Conservation (phyloP, 108 stramenopile genomes). For the Schizochytrium sp. region DNA sequence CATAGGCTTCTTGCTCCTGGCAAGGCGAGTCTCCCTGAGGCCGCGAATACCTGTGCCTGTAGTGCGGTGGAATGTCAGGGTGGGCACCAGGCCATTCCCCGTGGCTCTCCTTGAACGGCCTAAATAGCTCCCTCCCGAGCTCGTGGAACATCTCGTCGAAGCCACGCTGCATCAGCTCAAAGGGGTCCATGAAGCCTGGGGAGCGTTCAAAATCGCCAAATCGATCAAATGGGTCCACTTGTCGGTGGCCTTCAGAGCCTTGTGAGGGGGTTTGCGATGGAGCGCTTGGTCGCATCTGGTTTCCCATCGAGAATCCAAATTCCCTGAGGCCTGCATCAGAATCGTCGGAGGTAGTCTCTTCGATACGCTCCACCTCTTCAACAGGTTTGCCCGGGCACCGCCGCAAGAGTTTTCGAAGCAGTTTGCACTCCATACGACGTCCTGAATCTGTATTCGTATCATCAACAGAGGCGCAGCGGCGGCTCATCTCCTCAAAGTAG, state of each 20-base stretch:
- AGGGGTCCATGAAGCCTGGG: background rate
- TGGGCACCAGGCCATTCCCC: background rate
- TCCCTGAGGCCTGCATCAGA: background rate
- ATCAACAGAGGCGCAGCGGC: conserved; percentile 24
- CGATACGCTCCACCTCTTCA: conserved; percentile 45
- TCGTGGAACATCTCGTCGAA: conserved; percentile 54
- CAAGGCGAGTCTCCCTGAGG: background rate
- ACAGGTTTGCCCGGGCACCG: conserved; percentile 11
- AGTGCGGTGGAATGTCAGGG: background rate
- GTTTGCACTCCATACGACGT: conserved; percentile 45
- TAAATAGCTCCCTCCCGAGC: background rate
- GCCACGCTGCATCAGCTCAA: conserved; percentile 24
- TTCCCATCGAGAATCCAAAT: background rate
- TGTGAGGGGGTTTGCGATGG: too few relatives aligned
- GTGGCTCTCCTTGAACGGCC: background rate
- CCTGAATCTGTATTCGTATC: background rate
- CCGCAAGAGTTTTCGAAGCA: conserved; percentile 40
- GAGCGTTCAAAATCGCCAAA: too few relatives aligned
- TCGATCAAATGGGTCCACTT: too few relatives aligned
- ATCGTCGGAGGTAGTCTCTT: conserved; percentile 17
- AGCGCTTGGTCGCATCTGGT: background rate
- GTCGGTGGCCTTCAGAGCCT: too few relatives aligned
- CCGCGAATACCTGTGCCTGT: background rate
- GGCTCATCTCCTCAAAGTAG: conserved; percentile 55
- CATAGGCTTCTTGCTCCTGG: background rate